Evolutionary conservation across 2,329 filamentous ascomycete genomes (phyloP).

Genomic region (Acrocalymma vagum): DNA sequence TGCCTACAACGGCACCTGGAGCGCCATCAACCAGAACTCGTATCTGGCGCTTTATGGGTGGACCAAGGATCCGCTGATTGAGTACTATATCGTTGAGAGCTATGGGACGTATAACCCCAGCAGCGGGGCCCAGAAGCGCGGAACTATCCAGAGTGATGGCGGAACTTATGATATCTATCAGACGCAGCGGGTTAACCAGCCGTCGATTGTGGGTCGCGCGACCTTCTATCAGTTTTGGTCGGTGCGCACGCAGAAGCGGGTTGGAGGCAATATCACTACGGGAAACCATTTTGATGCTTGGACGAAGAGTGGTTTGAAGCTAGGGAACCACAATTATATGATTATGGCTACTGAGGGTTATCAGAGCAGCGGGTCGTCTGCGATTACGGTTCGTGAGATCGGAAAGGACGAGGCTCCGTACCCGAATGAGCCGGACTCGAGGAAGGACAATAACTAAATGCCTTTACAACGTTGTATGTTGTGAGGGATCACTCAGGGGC

Average conservation of each 20-base stretch:
- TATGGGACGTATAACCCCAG: conserved; percentile 57
- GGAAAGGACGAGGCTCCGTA: too few relatives aligned
- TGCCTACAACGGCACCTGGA: conserved; percentile 29
- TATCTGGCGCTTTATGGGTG: conserved; percentile 62
- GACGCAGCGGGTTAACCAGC: conserved; percentile 59
- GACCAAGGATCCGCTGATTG: conserved; percentile 61
- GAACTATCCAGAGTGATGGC: conserved; percentile 60
- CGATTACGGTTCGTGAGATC: too few relatives aligned
- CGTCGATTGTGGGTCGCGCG: conserved; percentile 61
- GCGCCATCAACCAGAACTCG: conserved; percentile 27
- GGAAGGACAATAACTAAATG: too few relatives aligned
- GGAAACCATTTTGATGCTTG: conserved; percentile 39
- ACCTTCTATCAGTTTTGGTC: conserved; percentile 65
- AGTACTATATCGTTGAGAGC: conserved; percentile 66
- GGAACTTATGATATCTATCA: conserved; percentile 61
- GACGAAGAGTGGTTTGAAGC: conserved; percentile 27
- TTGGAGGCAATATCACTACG: conserved; percentile 49
- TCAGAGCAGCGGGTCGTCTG: conserved; percentile 20
- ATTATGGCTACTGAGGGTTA: conserved; percentile 64
- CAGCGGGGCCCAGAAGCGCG: conserved; percentile 54
- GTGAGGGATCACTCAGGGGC: too few relatives aligned
- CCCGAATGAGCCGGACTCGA: too few relatives aligned
- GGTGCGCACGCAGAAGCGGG: conserved; percentile 58
- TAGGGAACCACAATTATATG: conserved; percentile 21
- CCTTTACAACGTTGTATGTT: too few relatives aligned